Conservation (phyloP, 2,329 filamentous ascomycete species). For the Neopestalotiopsis sp. region DNA sequence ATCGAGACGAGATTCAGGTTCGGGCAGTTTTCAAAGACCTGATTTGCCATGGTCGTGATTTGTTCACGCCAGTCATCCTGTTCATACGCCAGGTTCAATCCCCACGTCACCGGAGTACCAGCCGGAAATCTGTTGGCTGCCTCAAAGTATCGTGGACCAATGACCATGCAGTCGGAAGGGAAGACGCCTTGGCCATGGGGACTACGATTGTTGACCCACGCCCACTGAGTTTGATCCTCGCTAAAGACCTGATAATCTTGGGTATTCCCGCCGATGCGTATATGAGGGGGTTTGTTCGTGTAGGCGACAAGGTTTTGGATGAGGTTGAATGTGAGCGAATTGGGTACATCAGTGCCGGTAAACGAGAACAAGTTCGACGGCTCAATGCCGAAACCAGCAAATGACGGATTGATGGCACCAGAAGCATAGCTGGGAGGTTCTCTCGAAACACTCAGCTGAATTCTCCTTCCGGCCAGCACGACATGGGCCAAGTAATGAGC, state of each 20-base stretch:
- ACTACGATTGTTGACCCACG: conserved; percentile 42
- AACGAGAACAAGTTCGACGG: conserved; percentile 57
- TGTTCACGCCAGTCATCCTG: conserved; percentile 46
- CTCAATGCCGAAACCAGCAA: conserved; percentile 57
- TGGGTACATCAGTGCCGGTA: conserved; percentile 46
- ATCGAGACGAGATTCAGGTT: conserved; percentile 33
- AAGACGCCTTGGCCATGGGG: conserved; percentile 43
- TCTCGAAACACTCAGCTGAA: conserved; percentile 19
- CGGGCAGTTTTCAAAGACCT: conserved; percentile 26
- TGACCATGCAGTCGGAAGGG: conserved; percentile 47
- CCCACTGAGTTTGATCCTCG: conserved; percentile 38
- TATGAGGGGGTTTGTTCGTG: conserved; percentile 51
- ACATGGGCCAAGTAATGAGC: conserved; percentile 1
- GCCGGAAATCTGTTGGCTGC: conserved; percentile 53
- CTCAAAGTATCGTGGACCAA: conserved; percentile 52
- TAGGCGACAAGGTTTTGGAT: conserved; percentile 53
- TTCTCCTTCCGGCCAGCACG: conserved; percentile 31
- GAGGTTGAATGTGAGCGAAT: conserved; percentile 50
- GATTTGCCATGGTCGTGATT: conserved; percentile 45
- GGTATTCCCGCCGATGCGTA: conserved; percentile 56
- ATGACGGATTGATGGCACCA: conserved; percentile 43
- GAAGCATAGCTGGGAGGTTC: conserved; percentile 21
- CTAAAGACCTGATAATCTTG: conserved; percentile 54
- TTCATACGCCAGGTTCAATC: conserved; percentile 53
- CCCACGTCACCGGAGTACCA: conserved; percentile 54